Conservation (phyloP, 116 monocot species). For the Iris pallida region DNA sequence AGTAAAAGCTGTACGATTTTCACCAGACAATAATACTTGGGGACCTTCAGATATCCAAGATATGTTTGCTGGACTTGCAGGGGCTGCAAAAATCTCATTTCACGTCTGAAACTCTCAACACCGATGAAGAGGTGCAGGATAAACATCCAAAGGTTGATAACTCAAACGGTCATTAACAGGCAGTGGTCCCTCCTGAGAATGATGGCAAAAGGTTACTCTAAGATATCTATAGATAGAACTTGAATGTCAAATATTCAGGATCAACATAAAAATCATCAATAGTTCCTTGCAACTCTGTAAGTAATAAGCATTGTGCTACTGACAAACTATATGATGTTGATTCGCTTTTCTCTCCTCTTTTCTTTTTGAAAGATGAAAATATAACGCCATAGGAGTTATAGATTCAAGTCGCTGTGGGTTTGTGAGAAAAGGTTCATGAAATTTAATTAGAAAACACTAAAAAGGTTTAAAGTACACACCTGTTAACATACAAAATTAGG, state of each 20-base stretch:
- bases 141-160: constrained; percentile 66
- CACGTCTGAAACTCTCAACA: constrained; percentile 30
- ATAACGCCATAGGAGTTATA: background rate
- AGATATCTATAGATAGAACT: background rate
- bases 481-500: too few species aligned
- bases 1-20: too few species aligned
- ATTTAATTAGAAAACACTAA: too few species aligned
- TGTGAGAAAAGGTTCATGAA: too few species aligned
- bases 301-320: background rate
- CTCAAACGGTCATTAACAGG: constrained; percentile 40
- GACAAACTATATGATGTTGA: background rate
- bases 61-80: too few species aligned
- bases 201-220: background rate
- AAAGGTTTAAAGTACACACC: too few species aligned
- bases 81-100: constrained; percentile 1
- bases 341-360: background rate
- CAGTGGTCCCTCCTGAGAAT: constrained; percentile 51
- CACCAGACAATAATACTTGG: too few species aligned
- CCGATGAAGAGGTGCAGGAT: constrained; percentile 70
- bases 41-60: too few species aligned
- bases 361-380: background rate
- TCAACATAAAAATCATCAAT: background rate
- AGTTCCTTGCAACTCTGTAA: background rate
- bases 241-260: background rate
- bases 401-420: too few species aligned